phyloP scores from a whole-genome alignment of 306 rosid genomes.

The Prunus mira region DNA sequence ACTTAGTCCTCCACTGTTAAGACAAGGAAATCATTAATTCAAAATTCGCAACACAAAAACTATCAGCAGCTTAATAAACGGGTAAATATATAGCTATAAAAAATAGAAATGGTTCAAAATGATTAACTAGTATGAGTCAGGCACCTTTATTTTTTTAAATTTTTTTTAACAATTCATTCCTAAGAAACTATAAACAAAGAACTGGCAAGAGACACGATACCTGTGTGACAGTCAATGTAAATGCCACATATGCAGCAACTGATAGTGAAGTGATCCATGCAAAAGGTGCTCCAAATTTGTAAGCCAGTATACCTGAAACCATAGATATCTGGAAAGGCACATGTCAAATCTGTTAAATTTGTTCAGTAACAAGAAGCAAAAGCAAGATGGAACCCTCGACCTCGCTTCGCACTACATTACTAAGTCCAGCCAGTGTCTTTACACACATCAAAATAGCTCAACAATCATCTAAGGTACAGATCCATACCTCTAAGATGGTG shows the following conservation, averaged over 20 bases:
- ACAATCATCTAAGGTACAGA: constrained; percentile 21
- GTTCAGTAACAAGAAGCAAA: constrained; percentile 33
- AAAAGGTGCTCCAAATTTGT: constrained; percentile 94
- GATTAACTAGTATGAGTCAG: neutral
- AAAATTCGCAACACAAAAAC: neutral
- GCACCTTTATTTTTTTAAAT: too few relatives aligned
- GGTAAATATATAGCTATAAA: neutral
- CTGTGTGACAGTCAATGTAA: constrained; percentile 88
- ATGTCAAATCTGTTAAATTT: constrained; percentile 56
- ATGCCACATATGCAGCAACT: constrained; percentile 81
- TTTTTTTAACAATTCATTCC: neutral
- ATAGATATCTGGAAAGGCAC: constrained; percentile 82
- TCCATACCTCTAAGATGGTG: constrained; percentile 87
- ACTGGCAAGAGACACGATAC: constrained; percentile 37
- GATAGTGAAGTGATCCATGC: constrained; percentile 93
- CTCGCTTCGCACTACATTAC: neutral
- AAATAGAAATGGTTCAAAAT: too few relatives aligned
- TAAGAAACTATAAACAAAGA: neutral
- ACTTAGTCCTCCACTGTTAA: constrained; percentile 97
- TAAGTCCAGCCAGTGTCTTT: constrained; percentile 15
- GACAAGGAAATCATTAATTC: constrained; percentile 20
- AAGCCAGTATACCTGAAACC: constrained; percentile 98
- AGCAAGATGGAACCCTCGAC: constrained; percentile 23
- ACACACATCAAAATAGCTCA: constrained; percentile 10
- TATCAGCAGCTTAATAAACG: neutral